Conservation (phyloP, 202 grass and related monocot species). For the Digitaria exilis region DNA sequence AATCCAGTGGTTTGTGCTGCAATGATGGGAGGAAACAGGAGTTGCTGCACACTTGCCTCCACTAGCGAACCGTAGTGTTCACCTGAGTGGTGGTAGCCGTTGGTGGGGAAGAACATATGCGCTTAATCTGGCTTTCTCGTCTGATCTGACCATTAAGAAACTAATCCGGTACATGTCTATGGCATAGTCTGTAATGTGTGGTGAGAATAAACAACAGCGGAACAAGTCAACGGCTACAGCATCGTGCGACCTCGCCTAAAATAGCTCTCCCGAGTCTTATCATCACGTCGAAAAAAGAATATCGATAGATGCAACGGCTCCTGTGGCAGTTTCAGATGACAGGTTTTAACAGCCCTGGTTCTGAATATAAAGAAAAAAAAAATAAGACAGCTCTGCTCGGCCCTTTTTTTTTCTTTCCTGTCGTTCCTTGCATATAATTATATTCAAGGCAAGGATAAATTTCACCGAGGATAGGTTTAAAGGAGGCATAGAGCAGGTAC, state of each 20-base stretch:
- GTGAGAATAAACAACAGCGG: not conserved
- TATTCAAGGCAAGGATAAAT: too few relatives aligned
- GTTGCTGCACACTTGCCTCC: slow-evolving; percentile 18
- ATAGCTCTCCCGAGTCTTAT: not conserved
- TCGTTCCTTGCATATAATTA: not conserved
- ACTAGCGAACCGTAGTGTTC: too few relatives aligned
- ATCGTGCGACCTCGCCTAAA: not conserved
- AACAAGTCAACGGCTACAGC: not conserved
- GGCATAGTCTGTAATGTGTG: not conserved
- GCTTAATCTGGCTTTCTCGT: not conserved
- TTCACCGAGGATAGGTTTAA: too few relatives aligned
- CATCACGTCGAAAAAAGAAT: not conserved
- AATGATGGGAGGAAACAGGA: slow-evolving; percentile 27
- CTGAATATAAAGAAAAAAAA: too few relatives aligned
- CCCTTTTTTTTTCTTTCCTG: too few relatives aligned
- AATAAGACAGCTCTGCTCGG: not conserved
- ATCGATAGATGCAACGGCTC: not conserved
- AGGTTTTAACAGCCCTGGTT: not conserved
- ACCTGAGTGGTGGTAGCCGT: too few relatives aligned
- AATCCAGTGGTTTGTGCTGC: slow-evolving; percentile 20
- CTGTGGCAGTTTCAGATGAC: not conserved
- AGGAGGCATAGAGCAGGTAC: too few relatives aligned
- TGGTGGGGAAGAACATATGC: not conserved
- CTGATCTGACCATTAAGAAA: not conserved
- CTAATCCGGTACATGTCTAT: slow-evolving; percentile 19